Evolutionary conservation across 768 basidiomycete genomes (phyloP).

Genomic region (Calocera cornea): DNA sequence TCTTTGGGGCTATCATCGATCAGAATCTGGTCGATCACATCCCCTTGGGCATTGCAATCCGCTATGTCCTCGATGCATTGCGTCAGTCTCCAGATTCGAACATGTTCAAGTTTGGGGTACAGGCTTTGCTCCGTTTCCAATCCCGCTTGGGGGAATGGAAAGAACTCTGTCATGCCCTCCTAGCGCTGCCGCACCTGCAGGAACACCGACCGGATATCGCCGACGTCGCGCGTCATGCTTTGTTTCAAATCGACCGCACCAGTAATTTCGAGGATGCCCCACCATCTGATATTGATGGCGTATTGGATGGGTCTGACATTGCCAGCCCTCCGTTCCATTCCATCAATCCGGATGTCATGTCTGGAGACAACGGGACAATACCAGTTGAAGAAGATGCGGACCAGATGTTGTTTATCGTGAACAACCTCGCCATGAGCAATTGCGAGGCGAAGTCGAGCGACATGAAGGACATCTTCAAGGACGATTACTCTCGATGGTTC

Average conservation of each 20-base stretch:
- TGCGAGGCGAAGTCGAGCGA: slow-evolving; percentile 78
- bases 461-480: slow-evolving; percentile 72
- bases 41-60: slow-evolving; percentile 89
- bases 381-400: slow-evolving; percentile 85
- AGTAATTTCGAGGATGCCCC: slow-evolving; percentile 28
- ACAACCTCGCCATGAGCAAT: slow-evolving; percentile 90
- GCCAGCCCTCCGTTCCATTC: slow-evolving; percentile 45
- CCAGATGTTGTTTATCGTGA: slow-evolving; percentile 92
- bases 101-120: slow-evolving; percentile 87
- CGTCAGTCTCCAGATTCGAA: slow-evolving; percentile 83
- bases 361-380: slow-evolving; percentile 41
- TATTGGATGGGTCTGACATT: slow-evolving; percentile 32
- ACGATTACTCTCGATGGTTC: slow-evolving; percentile 84
- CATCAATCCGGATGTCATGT: slow-evolving; percentile 56
- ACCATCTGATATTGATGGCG: slow-evolving; percentile 4
- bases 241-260: slow-evolving; percentile 34
- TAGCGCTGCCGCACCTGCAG: slow-evolving; percentile 73
- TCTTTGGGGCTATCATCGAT: slow-evolving; percentile 93
- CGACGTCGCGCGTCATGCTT: slow-evolving; percentile 52
- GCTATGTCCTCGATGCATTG: slow-evolving; percentile 89
- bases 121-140: slow-evolving; percentile 81
- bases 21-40: slow-evolving; percentile 85
- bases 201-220: slow-evolving; percentile 76
- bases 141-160: slow-evolving; percentile 81
- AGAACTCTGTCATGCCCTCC: slow-evolving; percentile 75